Base-by-base conservation (phyloP, 164 flowering plant genomes). In the Houttuynia cordata region DNA sequence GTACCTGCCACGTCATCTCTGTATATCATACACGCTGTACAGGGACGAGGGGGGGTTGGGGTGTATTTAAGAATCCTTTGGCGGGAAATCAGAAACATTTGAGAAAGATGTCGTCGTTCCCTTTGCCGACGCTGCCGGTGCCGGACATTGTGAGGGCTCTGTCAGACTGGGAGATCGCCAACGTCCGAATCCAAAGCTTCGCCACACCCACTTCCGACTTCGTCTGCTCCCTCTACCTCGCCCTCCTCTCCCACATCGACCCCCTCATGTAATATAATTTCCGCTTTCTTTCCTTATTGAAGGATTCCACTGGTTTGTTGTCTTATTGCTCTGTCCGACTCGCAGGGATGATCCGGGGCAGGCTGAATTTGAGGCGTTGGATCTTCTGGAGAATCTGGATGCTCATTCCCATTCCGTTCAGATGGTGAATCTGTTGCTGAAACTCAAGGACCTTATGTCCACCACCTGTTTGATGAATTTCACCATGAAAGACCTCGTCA, bases 361-460 rank as follows among this genome's bases (percentile, higher is more conserved):
- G 60, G 68, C 81, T 24, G 91, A 85, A 63, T 93, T 90, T 51
- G 70, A 59, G 8, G 94, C 83, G 17, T 68, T 93, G 53, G 91
- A 78, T 73, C 80, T 71, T 62, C 71, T 94, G 30, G 99, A 88
- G 76, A 81, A 88, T 64, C 97, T 97, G 8, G 96, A 94, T 30
- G 62, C 63, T 53, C 87, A 82, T 54, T 64, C 62, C 0, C 81
- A 79, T 1, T 85, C 99, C 0, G 69, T 83, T 18, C 74, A 67
- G 57, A 59, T 42, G 4, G 68, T 83, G 67, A 86, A 79, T 67
- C 67, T 91, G 76, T 84, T 57, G 63, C 61, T 59, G 39, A 85
- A 78, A 76, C 62, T 86, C 42, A 83, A 67, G 75, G 79, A 80
- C 40, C 47, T 81, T n/a, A 19, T 91, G 34, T 72, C 63, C 10